These are phyloP conservation scores for Triticum aestivum DNA, from an alignment of 176 grass and related monocot genomes.

Conservation along the genomic window DNA sequence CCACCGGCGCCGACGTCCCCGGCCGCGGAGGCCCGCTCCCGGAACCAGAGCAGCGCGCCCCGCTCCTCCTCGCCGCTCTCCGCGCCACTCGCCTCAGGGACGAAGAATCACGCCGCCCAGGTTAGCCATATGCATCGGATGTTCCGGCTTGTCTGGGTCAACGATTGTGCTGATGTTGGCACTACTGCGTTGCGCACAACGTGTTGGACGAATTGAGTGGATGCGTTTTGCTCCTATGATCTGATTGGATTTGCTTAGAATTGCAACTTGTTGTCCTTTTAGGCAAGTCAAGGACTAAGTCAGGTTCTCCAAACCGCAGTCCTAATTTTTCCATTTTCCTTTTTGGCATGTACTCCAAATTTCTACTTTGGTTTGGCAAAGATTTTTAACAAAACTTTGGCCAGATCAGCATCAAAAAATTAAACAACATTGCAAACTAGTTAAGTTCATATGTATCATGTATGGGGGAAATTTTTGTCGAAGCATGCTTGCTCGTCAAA, in stretches of 20 bases:
- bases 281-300: background rate
- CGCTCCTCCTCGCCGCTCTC: slow-evolving; percentile 8
- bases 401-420: background rate
- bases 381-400: background rate
- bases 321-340: no score
- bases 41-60: slow-evolving; percentile 6
- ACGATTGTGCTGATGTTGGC: background rate
- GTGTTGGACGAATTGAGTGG: background rate
- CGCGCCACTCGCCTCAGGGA: background rate
- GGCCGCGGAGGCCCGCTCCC: background rate
- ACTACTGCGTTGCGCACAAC: background rate
- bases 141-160: background rate
- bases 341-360: background rate
- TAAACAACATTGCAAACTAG: no score
- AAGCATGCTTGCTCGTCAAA: no score
- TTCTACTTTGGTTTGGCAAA: background rate
- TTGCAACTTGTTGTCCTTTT: background rate
- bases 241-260: background rate
- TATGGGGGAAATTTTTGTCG: no score
- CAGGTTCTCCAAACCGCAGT: background rate
- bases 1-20: background rate
- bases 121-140: background rate
- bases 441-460: no score
- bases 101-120: slow-evolving; percentile 11
- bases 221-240: background rate